phyloP scores from a whole-genome alignment of 805 yeast species.

The Ogataea zsoltii region DNA sequence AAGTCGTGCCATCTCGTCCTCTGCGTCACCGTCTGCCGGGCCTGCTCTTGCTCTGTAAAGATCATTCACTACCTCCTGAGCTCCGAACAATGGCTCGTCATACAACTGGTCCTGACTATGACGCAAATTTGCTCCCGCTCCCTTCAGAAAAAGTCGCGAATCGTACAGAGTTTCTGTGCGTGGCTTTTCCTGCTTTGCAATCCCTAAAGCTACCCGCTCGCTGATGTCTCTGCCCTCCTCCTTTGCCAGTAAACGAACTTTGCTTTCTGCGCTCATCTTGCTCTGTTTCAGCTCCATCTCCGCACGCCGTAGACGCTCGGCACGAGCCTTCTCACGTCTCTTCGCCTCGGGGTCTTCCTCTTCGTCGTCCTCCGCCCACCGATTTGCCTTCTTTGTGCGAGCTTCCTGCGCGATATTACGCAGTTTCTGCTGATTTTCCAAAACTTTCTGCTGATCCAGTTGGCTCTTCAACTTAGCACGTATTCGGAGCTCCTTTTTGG shows the following conservation, averaged over 20 bases:
- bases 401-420: slow-evolving; percentile 51
- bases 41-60: slow-evolving; percentile 47
- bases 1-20: slow-evolving; percentile 10
- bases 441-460: slow-evolving; percentile 49
- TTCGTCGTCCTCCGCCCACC: slow-evolving; percentile 18
- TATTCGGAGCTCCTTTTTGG: slow-evolving; percentile 54
- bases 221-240: slow-evolving; percentile 54
- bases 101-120: slow-evolving; percentile 52
- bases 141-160: slow-evolving; percentile 54
- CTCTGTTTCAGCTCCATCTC: slow-evolving; percentile 47
- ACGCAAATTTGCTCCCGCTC: slow-evolving; percentile 38
- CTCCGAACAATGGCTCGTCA: slow-evolving; percentile 57
- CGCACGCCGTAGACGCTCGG: slow-evolving; percentile 46
- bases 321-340: slow-evolving; percentile 41
- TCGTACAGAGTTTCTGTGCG: slow-evolving; percentile 52
- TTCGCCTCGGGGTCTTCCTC: slow-evolving; percentile 26
- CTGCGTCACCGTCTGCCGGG: slow-evolving; percentile 21
- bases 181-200: slow-evolving; percentile 26
- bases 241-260: slow-evolving; percentile 43
- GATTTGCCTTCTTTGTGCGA: slow-evolving; percentile 25
- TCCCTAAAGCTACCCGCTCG: slow-evolving; percentile 54
- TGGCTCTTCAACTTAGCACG: slow-evolving; percentile 51
- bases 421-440: slow-evolving; percentile 52
- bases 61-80: slow-evolving; percentile 49
- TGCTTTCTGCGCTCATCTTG: slow-evolving; percentile 46